Evolutionary conservation across 306 rosid genomes (phyloP).

Genomic region (Benincasa hispida): DNA sequence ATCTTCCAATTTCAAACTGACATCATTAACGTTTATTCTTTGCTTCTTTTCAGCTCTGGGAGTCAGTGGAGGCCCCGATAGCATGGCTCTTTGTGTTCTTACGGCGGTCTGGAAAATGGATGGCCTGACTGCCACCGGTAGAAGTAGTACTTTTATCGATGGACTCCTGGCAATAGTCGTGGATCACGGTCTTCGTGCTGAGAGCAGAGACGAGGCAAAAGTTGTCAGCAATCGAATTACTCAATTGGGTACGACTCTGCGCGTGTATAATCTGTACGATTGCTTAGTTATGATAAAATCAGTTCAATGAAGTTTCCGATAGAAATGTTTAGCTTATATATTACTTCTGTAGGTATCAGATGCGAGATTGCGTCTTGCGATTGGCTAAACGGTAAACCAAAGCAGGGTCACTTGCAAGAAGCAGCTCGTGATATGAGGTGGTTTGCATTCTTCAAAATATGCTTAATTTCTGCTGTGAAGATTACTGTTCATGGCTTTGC

Average conservation of each 20-base stretch:
- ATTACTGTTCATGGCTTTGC: not conserved
- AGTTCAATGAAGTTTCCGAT: slow-evolving; percentile 2
- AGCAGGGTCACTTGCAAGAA: slow-evolving; percentile 88
- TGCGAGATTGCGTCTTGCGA: slow-evolving; percentile 59
- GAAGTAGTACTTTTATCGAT: slow-evolving; percentile 35
- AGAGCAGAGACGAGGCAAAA: slow-evolving; percentile 75
- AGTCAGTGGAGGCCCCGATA: slow-evolving; percentile 98
- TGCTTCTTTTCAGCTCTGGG: slow-evolving; percentile 54
- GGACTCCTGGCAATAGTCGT: slow-evolving; percentile 72
- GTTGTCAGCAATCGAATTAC: slow-evolving; percentile 48
- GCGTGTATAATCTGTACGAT: not conserved
- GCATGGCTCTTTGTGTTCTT: slow-evolving; percentile 73
- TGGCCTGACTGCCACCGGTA: slow-evolving; percentile 26
- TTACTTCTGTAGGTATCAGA: slow-evolving; percentile 45
- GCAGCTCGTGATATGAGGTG: slow-evolving; percentile 93
- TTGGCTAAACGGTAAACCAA: slow-evolving; percentile 77
- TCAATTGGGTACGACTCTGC: slow-evolving; percentile 42
- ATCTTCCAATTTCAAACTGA: not conserved
- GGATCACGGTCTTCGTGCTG: slow-evolving; percentile 85
- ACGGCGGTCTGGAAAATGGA: slow-evolving; percentile 62
- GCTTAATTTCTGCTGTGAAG: not conserved
- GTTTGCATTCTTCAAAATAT: not conserved
- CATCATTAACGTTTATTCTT: no score
- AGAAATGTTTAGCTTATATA: slow-evolving; percentile 10
- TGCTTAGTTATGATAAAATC: not conserved